Evolutionary conservation across 2,329 filamentous ascomycete genomes (phyloP).

Genomic region (Diplodia mutila): DNA sequence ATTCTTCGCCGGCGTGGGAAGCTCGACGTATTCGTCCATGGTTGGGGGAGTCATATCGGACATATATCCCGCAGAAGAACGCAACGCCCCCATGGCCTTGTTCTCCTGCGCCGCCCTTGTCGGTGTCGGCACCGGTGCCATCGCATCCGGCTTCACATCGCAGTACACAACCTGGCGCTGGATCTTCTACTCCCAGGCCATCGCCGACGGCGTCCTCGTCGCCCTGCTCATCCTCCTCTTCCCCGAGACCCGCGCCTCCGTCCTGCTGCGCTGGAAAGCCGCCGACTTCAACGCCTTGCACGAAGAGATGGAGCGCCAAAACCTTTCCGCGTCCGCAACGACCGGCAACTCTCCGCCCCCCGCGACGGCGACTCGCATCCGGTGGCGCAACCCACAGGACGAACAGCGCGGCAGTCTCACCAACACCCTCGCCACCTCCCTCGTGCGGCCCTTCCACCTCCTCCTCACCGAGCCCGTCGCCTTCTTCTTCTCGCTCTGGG

Average conservation of each 20-base stretch:
- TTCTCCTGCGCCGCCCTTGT: constrained; percentile 79
- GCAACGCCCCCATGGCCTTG: constrained; percentile 87
- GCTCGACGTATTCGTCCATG: constrained; percentile 81
- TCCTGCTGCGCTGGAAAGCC: constrained; percentile 77
- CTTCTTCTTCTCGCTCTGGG: constrained; percentile 90
- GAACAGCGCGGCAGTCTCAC: constrained; percentile 70
- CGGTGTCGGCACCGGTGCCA: constrained; percentile 77
- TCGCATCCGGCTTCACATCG: constrained; percentile 72
- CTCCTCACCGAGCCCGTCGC: constrained; percentile 77
- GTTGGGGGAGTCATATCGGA: constrained; percentile 91
- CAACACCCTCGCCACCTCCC: constrained; percentile 73
- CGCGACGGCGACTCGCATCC: constrained; percentile 58
- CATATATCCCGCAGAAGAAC: constrained; percentile 74
- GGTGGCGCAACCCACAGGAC: constrained; percentile 80
- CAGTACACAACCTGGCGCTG: constrained; percentile 74
- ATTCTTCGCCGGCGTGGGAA: constrained; percentile 75
- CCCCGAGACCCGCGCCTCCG: constrained; percentile 78
- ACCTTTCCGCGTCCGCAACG: too few species aligned
- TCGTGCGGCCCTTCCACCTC: constrained; percentile 77
- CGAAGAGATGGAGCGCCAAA: constrained; percentile 64
- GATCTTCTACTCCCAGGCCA: constrained; percentile 86
- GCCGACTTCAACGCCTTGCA: constrained; percentile 77
- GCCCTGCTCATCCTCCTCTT: constrained; percentile 70
- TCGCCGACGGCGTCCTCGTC: constrained; percentile 67
- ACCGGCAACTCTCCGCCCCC: too few species aligned